Evolutionary conservation across 1,284 basidiomycete species (phyloP).

Genomic region (Cryptococcus sp.): DNA sequence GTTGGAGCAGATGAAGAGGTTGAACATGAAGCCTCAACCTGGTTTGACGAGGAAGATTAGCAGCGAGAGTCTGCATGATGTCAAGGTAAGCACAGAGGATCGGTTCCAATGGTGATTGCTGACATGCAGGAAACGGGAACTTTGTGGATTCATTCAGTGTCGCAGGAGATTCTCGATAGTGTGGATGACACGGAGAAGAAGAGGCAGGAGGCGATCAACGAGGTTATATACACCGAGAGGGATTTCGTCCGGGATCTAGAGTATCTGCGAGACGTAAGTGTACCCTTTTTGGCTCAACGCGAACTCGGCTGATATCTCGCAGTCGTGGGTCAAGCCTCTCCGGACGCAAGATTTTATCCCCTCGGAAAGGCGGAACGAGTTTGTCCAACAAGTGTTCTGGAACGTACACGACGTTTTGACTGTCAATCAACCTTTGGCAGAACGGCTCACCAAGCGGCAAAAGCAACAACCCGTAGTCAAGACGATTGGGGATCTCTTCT

Average conservation of each 20-base stretch:
- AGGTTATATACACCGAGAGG: constrained; percentile 96
- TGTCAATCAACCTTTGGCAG: constrained; percentile 82
- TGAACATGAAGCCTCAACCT: constrained; percentile 88
- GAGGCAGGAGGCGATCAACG: constrained; percentile 97
- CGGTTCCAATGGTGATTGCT: too few relatives aligned
- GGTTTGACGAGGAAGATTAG: constrained; percentile 69
- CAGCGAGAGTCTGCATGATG: constrained; percentile 73
- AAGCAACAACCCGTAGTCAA: constrained; percentile 91
- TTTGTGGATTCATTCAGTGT: constrained; percentile 96
- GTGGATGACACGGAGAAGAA: constrained; percentile 91
- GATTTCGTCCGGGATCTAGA: constrained; percentile 98
- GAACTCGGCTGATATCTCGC: constrained; percentile 6
- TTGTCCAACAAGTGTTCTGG: constrained; percentile 95
- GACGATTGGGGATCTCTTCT: constrained; percentile 82
- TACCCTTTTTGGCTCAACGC: not conserved
- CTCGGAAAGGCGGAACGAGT: constrained; percentile 69
- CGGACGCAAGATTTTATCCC: constrained; percentile 70
- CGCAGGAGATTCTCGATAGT: constrained; percentile 86
- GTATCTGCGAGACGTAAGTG: constrained; percentile 84
- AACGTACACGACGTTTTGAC: constrained; percentile 91
- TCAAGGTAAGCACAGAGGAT: constrained; percentile 59
- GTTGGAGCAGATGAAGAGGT: constrained; percentile 84
- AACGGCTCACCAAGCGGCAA: constrained; percentile 91
- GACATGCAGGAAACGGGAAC: constrained; percentile 69
- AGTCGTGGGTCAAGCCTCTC: constrained; percentile 89